Evolutionary conservation across 2,329 filamentous ascomycete species (phyloP).

Genomic region (Fusarium beomiforme): DNA sequence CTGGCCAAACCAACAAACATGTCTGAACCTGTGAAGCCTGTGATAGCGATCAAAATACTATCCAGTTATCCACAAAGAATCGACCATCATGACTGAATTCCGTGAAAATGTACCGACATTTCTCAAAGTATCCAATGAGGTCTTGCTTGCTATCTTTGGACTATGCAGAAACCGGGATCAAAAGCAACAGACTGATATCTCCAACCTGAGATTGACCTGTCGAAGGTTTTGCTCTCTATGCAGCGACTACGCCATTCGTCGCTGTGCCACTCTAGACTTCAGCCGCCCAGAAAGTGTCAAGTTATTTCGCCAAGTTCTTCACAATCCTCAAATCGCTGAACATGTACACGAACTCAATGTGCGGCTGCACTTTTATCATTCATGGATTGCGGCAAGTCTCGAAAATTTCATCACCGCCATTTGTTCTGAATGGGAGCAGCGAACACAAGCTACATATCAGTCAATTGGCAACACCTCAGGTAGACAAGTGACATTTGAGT

Average conservation of each 20-base stretch:
- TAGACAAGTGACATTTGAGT: accelerated
- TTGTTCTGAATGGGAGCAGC: not conserved
- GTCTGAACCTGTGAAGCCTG: not conserved
- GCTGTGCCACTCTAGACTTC: not conserved
- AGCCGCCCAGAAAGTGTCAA: not conserved
- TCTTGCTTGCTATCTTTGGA: not conserved
- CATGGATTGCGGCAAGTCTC: not conserved
- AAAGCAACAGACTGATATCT: not conserved
- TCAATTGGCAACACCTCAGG: accelerated
- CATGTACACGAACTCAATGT: not conserved
- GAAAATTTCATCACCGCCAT: not conserved
- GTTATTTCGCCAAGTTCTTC: not conserved
- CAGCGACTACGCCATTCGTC: not conserved
- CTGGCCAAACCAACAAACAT: not conserved
- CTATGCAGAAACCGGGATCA: not conserved
- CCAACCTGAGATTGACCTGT: not conserved
- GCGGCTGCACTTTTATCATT: not conserved
- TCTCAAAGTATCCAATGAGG: not conserved
- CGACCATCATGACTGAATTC: not conserved
- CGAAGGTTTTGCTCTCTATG: not conserved
- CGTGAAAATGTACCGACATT: accelerated
- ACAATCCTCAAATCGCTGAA: not conserved
- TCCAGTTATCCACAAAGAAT: accelerated
- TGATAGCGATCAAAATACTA: too few species aligned
- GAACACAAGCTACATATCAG: not conserved